Conservation (phyloP, 768 basidiomycete species). For the Termitomyces eurrhizus region DNA sequence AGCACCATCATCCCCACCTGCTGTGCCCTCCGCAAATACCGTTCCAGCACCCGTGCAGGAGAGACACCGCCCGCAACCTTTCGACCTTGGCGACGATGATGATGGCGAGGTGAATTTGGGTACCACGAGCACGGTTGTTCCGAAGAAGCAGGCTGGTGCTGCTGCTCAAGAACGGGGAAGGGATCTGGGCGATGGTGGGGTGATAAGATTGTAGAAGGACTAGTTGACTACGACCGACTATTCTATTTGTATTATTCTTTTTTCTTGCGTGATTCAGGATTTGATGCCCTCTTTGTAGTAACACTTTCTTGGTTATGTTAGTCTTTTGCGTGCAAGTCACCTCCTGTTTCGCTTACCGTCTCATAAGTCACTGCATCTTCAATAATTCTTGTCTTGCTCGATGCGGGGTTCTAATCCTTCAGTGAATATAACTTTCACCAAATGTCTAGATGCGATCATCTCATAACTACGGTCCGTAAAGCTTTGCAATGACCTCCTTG, state of each 20-base stretch:
- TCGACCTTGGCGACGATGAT: conserved; percentile 28
- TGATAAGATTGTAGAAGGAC: neutral
- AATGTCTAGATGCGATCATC: too few species aligned
- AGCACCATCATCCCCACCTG: conserved; percentile 12
- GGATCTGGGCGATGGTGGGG: neutral
- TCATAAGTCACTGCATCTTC: neutral
- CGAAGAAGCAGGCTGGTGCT: neutral
- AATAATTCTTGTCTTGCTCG: neutral
- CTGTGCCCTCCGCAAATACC: neutral
- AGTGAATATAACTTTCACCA: too few species aligned
- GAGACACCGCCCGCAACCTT: conserved; percentile 10
- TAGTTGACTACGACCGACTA: neutral
- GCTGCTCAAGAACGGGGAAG: neutral
- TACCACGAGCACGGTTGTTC: neutral
- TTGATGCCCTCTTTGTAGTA: neutral
- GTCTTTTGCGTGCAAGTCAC: neutral
- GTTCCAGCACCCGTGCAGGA: conserved; percentile 7
- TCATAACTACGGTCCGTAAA: too few species aligned
- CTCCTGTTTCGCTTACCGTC: neutral
- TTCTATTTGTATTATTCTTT: neutral
- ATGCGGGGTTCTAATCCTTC: neutral
- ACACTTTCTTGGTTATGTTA: too few species aligned
- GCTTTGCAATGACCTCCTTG: too few species aligned
- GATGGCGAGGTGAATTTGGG: conserved; percentile 14
- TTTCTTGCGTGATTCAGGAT: neutral